These are phyloP conservation scores for Venturia asperata DNA, from an alignment of 2,329 filamentous ascomycete species.

Conservation along the genomic window DNA sequence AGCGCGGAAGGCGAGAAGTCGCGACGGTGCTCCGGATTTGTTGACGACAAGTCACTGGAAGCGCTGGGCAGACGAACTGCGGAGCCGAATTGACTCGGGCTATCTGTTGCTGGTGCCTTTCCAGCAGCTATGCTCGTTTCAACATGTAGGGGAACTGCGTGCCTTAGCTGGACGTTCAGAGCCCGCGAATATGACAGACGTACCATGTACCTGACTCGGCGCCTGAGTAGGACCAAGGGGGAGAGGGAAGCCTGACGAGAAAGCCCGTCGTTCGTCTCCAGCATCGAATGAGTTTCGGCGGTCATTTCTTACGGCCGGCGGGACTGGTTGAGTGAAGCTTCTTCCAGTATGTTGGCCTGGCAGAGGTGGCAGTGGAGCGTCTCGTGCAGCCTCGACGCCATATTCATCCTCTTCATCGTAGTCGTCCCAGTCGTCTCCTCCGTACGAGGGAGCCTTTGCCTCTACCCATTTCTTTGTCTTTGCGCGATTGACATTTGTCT, in stretches of 20 bases:
- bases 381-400: constrained; percentile 42
- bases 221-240: background rate
- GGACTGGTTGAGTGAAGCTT: constrained; percentile 36
- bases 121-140: constrained; percentile 19
- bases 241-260: constrained; percentile 28
- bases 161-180: background rate
- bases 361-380: constrained; percentile 36
- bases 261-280: constrained; percentile 47
- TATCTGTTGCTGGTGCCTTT: constrained; percentile 20
- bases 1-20: constrained; percentile 49
- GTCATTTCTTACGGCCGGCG: background rate
- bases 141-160: constrained; percentile 16
- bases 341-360: constrained; percentile 37
- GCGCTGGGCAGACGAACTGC: constrained; percentile 25
- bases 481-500: constrained; percentile 76
- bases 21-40: constrained; percentile 35
- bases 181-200: background rate
- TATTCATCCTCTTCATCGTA: constrained; percentile 51
- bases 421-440: constrained; percentile 88
- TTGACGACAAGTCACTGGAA: constrained; percentile 23
- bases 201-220: constrained; percentile 5
- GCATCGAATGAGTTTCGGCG: constrained; percentile 48
- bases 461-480: constrained; percentile 96
- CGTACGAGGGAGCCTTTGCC: constrained; percentile 78
- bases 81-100: background rate